phyloP scores from a whole-genome alignment of 1,139 yeast species.

The Geotrichum macrosporum region DNA sequence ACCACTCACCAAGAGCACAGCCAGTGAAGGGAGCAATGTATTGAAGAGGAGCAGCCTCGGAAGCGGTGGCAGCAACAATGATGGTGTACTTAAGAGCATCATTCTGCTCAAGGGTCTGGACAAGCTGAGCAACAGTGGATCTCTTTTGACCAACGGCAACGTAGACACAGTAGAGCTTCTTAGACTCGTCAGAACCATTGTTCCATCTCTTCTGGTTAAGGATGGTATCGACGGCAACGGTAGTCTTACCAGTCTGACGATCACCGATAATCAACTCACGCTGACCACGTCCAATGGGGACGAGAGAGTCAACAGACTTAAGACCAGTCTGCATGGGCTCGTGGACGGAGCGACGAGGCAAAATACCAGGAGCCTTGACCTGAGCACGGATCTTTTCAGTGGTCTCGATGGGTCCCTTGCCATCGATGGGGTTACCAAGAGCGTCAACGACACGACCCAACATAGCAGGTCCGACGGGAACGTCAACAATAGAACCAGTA shows the following conservation, averaged over 20 bases:
- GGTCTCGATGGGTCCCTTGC: constrained; percentile 96
- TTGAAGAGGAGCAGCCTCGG: constrained; percentile 99
- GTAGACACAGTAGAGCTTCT: constrained; percentile 99
- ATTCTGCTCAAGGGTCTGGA: constrained; percentile 96
- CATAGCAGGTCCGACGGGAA: constrained; percentile 97
- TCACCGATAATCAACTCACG: constrained; percentile 99
- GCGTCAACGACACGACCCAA: constrained; percentile 99
- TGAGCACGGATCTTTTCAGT: constrained; percentile 89
- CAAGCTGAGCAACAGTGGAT: constrained; percentile 99
- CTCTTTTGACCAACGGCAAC: constrained; percentile 99
- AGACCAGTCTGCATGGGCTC: constrained; percentile 99
- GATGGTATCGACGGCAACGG: constrained; percentile 97
- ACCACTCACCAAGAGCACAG: constrained; percentile 99
- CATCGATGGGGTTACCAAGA: constrained; percentile 98
- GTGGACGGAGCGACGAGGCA: constrained; percentile 97
- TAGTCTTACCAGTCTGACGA: constrained; percentile 99
- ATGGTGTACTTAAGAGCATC: constrained; percentile 98
- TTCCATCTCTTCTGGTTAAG: constrained; percentile 99
- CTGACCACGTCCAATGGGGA: constrained; percentile 99
- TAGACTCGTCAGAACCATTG: constrained; percentile 86
- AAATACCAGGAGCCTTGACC: constrained; percentile 99
- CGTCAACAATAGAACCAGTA: constrained; percentile 99
- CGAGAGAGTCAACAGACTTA: constrained; percentile 98
- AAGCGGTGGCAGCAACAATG: constrained; percentile 99
- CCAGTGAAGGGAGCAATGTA: constrained; percentile 99